phyloP scores from a whole-genome alignment of 208 protist species.

The Crithidia expoeki region DNA sequence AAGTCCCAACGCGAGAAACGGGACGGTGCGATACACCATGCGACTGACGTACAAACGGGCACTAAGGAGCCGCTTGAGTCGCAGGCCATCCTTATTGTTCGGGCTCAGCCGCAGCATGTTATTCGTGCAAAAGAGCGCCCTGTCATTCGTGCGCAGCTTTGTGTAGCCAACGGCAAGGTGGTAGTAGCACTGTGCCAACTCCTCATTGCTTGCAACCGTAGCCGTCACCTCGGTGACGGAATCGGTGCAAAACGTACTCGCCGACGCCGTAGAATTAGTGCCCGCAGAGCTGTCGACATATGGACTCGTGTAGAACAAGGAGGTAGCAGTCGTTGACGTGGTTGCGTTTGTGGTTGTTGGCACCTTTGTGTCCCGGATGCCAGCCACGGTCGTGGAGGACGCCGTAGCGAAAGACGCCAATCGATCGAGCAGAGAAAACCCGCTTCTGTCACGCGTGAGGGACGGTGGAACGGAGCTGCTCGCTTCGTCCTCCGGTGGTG shows the following conservation, averaged over 20 bases:
- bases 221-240: background rate
- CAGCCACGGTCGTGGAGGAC: background rate
- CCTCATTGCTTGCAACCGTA: constrained; percentile 1
- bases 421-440: background rate
- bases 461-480: constrained; percentile 16
- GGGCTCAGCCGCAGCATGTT: constrained; percentile 63
- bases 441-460: background rate
- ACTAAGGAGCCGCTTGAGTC: constrained; percentile 20
- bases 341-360: background rate
- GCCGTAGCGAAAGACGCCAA: background rate
- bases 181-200: constrained; percentile 46
- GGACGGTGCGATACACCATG: background rate
- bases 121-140: constrained; percentile 55
- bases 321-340: background rate
- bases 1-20: background rate
- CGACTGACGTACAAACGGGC: constrained; percentile 12
- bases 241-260: background rate
- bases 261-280: background rate
- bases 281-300: background rate
- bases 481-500: constrained; percentile 28
- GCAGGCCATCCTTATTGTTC: constrained; percentile 52
- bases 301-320: constrained; percentile 11
- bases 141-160: constrained; percentile 66
- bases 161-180: constrained; percentile 79
- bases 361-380: background rate